phyloP scores from a whole-genome alignment of 2,329 filamentous ascomycete genomes.

The Acrodontium crateriforme region DNA sequence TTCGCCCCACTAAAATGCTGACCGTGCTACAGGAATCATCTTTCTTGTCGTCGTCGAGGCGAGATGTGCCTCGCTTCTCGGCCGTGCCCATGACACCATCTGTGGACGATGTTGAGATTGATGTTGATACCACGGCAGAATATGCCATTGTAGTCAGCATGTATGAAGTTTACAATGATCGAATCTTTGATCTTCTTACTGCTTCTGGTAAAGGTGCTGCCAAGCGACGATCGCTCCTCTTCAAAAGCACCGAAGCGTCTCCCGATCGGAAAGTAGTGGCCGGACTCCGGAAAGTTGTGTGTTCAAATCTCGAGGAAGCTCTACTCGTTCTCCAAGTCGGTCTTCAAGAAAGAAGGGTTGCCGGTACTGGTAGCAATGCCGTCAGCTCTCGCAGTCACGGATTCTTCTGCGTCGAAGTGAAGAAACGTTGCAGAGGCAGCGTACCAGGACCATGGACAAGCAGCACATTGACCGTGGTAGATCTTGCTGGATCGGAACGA shows the following conservation, averaged over 20 bases:
- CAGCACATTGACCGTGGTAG: conserved; percentile 74
- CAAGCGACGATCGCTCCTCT: conserved; percentile 68
- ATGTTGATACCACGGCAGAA: conserved; percentile 55
- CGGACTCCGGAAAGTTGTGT: conserved; percentile 80
- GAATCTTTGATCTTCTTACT: conserved; percentile 85
- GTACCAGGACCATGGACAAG: conserved; percentile 54
- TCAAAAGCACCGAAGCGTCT: conserved; percentile 80
- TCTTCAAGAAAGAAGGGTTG: conserved; percentile 70
- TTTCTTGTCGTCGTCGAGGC: conserved; percentile 27
- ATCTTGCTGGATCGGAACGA: conserved; percentile 82
- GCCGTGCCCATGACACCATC: conserved; percentile 60
- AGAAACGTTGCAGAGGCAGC: conserved; percentile 51
- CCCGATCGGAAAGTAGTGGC: conserved; percentile 90
- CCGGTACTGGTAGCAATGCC: conserved; percentile 86
- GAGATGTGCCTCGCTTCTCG: conserved; percentile 53
- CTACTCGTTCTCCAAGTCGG: conserved; percentile 82
- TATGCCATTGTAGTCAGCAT: conserved; percentile 88
- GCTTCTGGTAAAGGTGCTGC: conserved; percentile 38
- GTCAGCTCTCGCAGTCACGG: conserved; percentile 86
- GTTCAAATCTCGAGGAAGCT: conserved; percentile 67
- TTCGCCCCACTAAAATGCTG: too few relatives aligned
- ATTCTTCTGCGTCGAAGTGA: conserved; percentile 91
- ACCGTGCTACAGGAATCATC: conserved; percentile 21
- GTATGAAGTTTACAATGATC: conserved; percentile 98
- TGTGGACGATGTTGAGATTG: conserved; percentile 54